Evolutionary conservation across 2,329 filamentous ascomycete genomes (phyloP), one percentile per base, ranked within the genome.

Genomic region (Nigrospora osmanthi): DNA sequence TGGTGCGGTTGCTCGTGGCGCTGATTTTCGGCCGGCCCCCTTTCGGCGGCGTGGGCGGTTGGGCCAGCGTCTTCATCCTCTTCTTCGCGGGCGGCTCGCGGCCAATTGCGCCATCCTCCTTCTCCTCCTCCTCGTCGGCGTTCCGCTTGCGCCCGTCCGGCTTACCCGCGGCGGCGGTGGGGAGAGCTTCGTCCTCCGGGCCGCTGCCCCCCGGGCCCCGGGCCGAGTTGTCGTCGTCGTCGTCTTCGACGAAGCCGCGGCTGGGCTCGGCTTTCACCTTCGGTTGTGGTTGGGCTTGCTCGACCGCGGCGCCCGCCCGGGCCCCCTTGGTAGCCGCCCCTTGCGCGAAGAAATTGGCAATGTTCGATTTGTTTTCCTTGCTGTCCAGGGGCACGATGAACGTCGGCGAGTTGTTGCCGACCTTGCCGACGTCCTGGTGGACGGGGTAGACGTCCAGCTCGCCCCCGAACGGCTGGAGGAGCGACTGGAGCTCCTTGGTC

Each of bases 301-400:
- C 16, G 11, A 11, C 30, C 11, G 19, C 34, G 38, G 15, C 23
- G 32, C 42, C 5, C 14, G 11, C 17, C 23, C 32, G 16, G 40
- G 11, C n/a, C 32, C 68, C 69, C 44, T 64, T 64, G 49, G 74
- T 59, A n/a, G 62, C 53, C 7, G 64, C 72, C n/a, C n/a, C n/a
- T 36, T 80, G 85, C 9, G 75, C 75, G 58, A 97, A 97, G 70
- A 95, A 96, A 56, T 95, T 95, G 38, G 86, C 87, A 62, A 97
- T 97, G 53, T 93, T 96, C 41, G 76, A 81, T 68, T 94, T 96
- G 63, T 96, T 96, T 57, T 90, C 86, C 52, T 80, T 83, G 65
- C 87, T 94, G 56, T 87, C 77, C 32, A 96, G 68, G 0, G 91
- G 91, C 2, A 95, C 71, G 38, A 96, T 76, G 58, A 96, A 95